Percentiles rank a stretch among this genome's conserved stretches.
Evolutionary conservation across 2,329 filamentous ascomycete species (phyloP).

Genomic region (Fusarium sp.): DNA sequence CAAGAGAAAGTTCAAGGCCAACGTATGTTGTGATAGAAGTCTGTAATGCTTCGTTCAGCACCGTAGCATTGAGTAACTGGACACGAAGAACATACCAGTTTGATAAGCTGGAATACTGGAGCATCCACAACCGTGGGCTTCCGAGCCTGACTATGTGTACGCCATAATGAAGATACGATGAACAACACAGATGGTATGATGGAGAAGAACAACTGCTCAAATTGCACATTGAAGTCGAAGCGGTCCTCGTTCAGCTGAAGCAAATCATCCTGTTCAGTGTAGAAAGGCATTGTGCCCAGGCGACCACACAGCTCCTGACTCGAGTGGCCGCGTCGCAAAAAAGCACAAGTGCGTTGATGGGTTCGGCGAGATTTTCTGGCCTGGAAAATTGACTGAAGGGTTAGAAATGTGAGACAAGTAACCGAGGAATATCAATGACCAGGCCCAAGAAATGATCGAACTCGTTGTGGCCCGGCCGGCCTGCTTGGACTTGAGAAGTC

Average conservation of each 20-base stretch:
- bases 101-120: slow-evolving; percentile 52
- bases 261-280: background rate
- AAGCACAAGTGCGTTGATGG: no score
- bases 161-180: slow-evolving; percentile 53
- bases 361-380: no score
- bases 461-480: no score
- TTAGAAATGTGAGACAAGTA: no score
- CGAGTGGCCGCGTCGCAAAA: no score
- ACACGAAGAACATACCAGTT: slow-evolving; percentile 46
- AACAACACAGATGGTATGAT: slow-evolving; percentile 60
- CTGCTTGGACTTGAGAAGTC: no score
- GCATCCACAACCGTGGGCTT: slow-evolving; percentile 55
- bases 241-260: slow-evolving; percentile 46
- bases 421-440: no score
- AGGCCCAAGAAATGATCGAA: no score
- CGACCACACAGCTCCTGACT: no score
- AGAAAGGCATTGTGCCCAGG: slow-evolving; percentile 5
- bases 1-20: slow-evolving; percentile 52
- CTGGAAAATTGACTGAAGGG: no score
- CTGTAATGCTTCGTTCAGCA: slow-evolving; percentile 31
- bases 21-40: slow-evolving; percentile 47
- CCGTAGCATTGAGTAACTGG: background rate
- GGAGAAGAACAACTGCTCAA: slow-evolving; percentile 63
- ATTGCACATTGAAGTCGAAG: slow-evolving; percentile 66
- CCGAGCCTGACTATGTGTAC: slow-evolving; percentile 52